These are phyloP conservation scores for Exidia glandulosa DNA, from an alignment of 768 basidiomycete species.

Conservation along the genomic window DNA sequence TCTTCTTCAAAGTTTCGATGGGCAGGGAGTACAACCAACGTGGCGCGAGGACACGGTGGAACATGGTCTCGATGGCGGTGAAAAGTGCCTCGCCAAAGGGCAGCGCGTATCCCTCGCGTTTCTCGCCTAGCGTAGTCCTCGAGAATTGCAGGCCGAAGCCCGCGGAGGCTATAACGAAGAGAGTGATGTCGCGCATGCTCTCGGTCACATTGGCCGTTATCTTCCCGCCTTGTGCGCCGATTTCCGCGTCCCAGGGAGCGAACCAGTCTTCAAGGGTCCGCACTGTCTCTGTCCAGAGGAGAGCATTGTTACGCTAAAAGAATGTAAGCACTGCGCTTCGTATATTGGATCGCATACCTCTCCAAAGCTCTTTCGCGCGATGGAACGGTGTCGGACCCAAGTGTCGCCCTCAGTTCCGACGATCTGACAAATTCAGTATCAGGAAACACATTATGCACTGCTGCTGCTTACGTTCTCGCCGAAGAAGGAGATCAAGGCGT, in stretches of 20 bases:
- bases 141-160: slow-evolving; percentile 29
- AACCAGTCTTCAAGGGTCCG: not conserved
- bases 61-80: slow-evolving; percentile 22
- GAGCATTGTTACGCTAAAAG: not conserved
- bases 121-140: slow-evolving; percentile 15
- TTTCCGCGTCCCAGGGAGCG: not conserved
- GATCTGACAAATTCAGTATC: not conserved
- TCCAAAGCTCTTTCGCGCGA: not conserved
- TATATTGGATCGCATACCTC: not conserved
- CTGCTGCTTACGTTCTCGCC: not conserved
- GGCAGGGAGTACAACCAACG: slow-evolving; percentile 6
- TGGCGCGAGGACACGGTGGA: slow-evolving; percentile 16
- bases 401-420: not conserved
- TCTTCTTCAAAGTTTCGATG: slow-evolving; percentile 27
- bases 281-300: not conserved
- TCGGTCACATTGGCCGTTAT: not conserved
- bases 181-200: not conserved
- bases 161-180: slow-evolving; percentile 25
- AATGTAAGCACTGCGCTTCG: not conserved
- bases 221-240: no score
- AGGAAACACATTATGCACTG: no score
- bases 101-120: slow-evolving; percentile 21
- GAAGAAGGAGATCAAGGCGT: not conserved
- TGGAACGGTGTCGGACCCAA: not conserved
- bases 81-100: slow-evolving; percentile 18